Conservation (phyloP, 164 flowering plant species). For the Berberis thunbergii region DNA sequence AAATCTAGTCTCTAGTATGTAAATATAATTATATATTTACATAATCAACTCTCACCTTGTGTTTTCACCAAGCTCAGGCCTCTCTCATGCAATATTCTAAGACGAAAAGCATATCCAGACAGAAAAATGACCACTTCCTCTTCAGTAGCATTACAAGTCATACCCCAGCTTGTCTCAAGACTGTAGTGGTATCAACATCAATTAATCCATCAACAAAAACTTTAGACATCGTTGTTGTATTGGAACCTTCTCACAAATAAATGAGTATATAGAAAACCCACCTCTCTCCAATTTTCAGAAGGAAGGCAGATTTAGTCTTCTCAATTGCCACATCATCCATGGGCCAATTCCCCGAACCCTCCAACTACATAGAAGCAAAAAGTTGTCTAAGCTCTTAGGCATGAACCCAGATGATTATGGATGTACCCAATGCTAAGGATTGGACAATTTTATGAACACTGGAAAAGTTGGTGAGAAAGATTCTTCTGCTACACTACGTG, state of each 20-base stretch:
- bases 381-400: neutral
- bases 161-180: slow-evolving; percentile 54
- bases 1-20: neutral
- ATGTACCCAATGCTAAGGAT: no score
- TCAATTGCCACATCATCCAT: slow-evolving; percentile 69
- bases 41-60: slow-evolving; percentile 32
- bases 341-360: slow-evolving; percentile 98
- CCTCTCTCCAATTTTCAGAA: slow-evolving; percentile 88
- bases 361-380: slow-evolving; percentile 46
- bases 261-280: slow-evolving; percentile 13
- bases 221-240: neutral
- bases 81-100: slow-evolving; percentile 81
- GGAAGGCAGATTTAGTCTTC: slow-evolving; percentile 87
- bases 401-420: no score
- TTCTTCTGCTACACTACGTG: no score
- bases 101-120: slow-evolving; percentile 91
- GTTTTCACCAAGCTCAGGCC: slow-evolving; percentile 51
- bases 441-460: no score
- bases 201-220: neutral
- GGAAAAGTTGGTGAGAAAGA: no score
- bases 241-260: neutral
- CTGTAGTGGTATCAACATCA: slow-evolving; percentile 25
- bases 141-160: slow-evolving; percentile 64
- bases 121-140: slow-evolving; percentile 66
- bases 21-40: neutral